Evolutionary conservation across 2,329 filamentous ascomycete genomes (phyloP).

Genomic region (Aspergillus cejpii): DNA sequence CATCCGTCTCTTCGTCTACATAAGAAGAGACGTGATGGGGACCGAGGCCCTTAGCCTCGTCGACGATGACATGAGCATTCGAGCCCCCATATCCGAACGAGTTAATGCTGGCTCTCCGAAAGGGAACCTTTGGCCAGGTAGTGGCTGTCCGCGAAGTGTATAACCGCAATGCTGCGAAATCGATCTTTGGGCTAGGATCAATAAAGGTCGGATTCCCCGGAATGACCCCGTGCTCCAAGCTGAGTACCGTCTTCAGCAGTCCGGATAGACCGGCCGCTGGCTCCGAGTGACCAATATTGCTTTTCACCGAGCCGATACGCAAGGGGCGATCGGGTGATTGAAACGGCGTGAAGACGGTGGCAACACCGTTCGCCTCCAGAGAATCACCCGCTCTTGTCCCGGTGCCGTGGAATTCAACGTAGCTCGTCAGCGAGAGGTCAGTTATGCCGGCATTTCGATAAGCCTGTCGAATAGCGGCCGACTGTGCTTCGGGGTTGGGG

Average conservation of each 20-base stretch:
- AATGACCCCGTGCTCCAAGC: conserved; percentile 16
- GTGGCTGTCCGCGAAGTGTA: neutral
- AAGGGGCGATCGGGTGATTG: neutral
- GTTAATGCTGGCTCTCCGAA: conserved; percentile 13
- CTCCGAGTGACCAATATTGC: conserved; percentile 17
- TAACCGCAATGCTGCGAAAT: neutral
- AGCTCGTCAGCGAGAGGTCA: conserved; percentile 22
- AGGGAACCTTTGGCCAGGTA: neutral
- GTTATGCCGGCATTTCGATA: conserved; percentile 27
- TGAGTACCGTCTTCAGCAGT: conserved; percentile 18
- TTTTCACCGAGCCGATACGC: conserved; percentile 24
- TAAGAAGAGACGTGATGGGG: conserved; percentile 2
- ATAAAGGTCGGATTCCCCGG: conserved; percentile 15
- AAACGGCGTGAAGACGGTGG: neutral
- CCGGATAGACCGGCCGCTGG: conserved; percentile 11
- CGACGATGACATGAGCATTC: conserved; percentile 11
- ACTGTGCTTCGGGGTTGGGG: conserved; percentile 20
- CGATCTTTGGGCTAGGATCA: conserved; percentile 11
- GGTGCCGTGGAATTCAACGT: conserved; percentile 35
- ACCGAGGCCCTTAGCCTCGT: neutral
- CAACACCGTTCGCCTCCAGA: conserved; percentile 2
- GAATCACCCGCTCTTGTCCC: conserved; percentile 19
- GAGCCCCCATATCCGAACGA: conserved; percentile 17
- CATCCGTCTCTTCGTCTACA: conserved; percentile 1
- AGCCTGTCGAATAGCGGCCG: conserved; percentile 26